Evolutionary conservation across 345 rosid genomes (phyloP), one percentile per base, ranked within the genome.

Genomic region (Dimocarpus longan): DNA sequence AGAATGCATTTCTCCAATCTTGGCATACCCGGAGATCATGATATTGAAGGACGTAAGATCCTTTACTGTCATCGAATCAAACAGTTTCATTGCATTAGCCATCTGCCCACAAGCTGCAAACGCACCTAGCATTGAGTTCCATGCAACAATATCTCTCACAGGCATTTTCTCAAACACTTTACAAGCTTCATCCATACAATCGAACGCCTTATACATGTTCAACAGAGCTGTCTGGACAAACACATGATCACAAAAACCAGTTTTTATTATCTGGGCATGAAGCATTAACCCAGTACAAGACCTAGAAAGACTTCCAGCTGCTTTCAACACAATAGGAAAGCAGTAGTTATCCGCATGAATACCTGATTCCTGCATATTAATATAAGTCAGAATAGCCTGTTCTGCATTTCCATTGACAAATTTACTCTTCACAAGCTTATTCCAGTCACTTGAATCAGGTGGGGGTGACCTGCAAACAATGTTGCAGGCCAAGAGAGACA

Each of bases 61-160:
- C 86, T 74, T 83, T 11, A 44, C 37, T 54, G 81, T 76, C 86
- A 80, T 80, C 52, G 21, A 54, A 66, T 78, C 42, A 66, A 84
- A 80, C 66, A 80, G n/a, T 22, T 64, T 28, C 37, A 40, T 10
- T 8, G 78, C 85, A 10, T 42, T 19, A 56, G 66, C 82, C 83
- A 79, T 80, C 72, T 68, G 71, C 4, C 68, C 68, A 52, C 66
- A 63, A 50, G 76, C 79, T 73, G 80, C 63, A 73, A 71, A 76
- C 1, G 68, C 80, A 39, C 63, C 75, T 4, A 83, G 62, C 78
- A 80, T 72, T 10, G 83, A 76, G 44, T 83, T 80, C 80, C 80
- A 83, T 11, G 85, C 63, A 28, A 76, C 56, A 57, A 68, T 37
- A 15, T 80, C 83, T 68, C 43, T 80, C 32, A 3, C 76, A 43